Base-by-base conservation (phyloP, 2,329 filamentous ascomycete species). In the Neofusicoccum kwambonambiense region DNA sequence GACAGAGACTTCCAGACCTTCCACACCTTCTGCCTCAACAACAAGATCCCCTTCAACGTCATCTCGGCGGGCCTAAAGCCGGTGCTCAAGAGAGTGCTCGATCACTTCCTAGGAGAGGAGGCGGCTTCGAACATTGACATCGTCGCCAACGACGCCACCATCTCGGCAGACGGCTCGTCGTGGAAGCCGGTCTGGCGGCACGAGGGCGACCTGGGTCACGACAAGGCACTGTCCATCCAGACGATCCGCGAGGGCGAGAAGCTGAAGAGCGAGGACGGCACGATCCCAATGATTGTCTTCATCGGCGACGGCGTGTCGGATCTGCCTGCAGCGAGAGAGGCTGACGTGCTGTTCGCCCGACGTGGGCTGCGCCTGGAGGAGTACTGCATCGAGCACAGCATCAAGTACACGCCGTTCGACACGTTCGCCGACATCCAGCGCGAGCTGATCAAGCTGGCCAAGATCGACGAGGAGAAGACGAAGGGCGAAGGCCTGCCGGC, bases 261-360 rank as follows among this genome's bases (percentile, higher is more conserved):
- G 67, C 74, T 85, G 4, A 77, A 82, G 54, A 83, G 82, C 66
- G 83, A 85, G 15, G 85, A 89, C 65, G 87, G 84, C 64, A 85
- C 86, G 2, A 83, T 89, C 52, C 88, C 88, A 0, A 78, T 90
- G 60, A 88, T 90, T 69, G 79, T 90, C 61, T 90, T 90, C 77
- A 89, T 90, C 68, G 88, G 88, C 56, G 88, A 90, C 70, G 88
- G 88, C 22, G 87, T 90, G 5, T 89, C 86, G 0, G 88, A 90
- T 71, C 80, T 90, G 1, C 83, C 88, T 0, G 88, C 87, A 2
- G 87, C 88, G 0, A 80, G 86, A 35, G 83, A 90, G 71, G 87
- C 88, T 1, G 88, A 90, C 71, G 85, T 90, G 0, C 82, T 90
- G 11, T 90, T 90, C 70, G 87, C 88, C 0, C 83, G 88, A 11